phyloP scores from a whole-genome alignment of 1,139 yeast species.

The Scheffersomyces insectosa region DNA sequence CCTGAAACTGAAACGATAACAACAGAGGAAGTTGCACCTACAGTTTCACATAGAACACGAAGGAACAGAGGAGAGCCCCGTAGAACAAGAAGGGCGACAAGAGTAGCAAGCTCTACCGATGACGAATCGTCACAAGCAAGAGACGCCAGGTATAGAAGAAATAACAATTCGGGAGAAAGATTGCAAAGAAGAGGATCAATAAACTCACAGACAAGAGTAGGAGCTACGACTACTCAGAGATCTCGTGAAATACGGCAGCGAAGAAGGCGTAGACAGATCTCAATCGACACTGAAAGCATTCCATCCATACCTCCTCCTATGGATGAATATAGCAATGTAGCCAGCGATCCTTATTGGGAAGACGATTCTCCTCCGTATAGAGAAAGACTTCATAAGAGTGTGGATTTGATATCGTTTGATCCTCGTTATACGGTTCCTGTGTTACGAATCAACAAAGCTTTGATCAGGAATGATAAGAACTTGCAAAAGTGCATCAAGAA shows the following conservation, averaged over 20 bases:
- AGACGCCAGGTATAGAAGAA: not conserved
- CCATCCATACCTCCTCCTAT: slow-evolving; percentile 11
- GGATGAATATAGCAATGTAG: slow-evolving; percentile 6
- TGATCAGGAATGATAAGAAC: slow-evolving; percentile 29
- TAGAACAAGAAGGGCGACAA: not conserved
- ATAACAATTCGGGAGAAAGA: not conserved
- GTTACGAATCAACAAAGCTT: slow-evolving; percentile 34
- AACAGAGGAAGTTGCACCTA: too few species aligned
- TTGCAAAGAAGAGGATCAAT: slow-evolving; percentile 6
- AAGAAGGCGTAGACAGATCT: not conserved
- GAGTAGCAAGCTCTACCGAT: not conserved
- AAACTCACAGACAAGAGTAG: slow-evolving; percentile 2
- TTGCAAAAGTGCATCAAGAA: slow-evolving; percentile 27
- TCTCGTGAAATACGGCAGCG: not conserved
- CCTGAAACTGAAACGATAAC: too few species aligned
- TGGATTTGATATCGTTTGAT: slow-evolving; percentile 44
- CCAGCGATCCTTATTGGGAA: slow-evolving; percentile 1
- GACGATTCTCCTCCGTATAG: slow-evolving; percentile 42
- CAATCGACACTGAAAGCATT: slow-evolving; percentile 1
- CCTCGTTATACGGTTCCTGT: slow-evolving; percentile 39
- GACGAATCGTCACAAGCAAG: not conserved
- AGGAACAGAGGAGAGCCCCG: slow-evolving; percentile 1
- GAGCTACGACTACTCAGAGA: not conserved
- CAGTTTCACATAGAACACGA: not conserved
- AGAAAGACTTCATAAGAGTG: slow-evolving; percentile 34